These are phyloP conservation scores for Trypanosomatidae sp. DNA, from an alignment of 208 protist species.

Conservation along the genomic window DNA sequence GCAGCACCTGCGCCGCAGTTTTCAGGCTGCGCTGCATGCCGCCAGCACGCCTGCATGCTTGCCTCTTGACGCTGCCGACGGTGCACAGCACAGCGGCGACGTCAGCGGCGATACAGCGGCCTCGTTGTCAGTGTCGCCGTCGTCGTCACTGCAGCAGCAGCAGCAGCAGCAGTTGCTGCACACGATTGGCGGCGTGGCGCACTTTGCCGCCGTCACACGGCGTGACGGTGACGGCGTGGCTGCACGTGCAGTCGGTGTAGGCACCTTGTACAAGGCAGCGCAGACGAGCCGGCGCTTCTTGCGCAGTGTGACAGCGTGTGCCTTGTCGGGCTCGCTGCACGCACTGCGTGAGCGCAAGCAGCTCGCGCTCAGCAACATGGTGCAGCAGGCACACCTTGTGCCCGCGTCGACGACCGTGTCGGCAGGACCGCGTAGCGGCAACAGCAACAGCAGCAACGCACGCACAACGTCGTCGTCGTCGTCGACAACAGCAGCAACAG, in stretches of 20 bases:
- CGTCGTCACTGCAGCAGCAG: background rate
- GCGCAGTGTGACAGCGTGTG: conserved; percentile 37
- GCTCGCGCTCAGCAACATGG: conserved; percentile 22
- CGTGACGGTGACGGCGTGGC: no score
- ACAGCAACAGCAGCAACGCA: no score
- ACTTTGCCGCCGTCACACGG: no score
- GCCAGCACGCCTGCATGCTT: no score
- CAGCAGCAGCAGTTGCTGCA: background rate
- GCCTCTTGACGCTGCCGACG: no score
- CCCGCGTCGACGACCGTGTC: no score
- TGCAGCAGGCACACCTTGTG: conserved; percentile 40
- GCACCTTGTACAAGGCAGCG: conserved; percentile 44
- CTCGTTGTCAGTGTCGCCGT: background rate
- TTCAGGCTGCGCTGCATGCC: background rate
- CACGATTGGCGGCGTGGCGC: background rate
- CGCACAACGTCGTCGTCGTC: background rate
- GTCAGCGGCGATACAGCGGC: background rate
- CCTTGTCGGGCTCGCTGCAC: conserved; percentile 39
- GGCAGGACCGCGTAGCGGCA: no score
- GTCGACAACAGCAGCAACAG: background rate
- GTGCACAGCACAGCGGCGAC: background rate
- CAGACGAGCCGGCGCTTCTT: conserved; percentile 34
- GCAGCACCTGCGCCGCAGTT: background rate
- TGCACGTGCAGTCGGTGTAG: conserved; percentile 11
- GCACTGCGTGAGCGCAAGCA: conserved; percentile 9